Evolutionary conservation across 192 early-diverging fungal species (phyloP), one percentile per base, ranked within the genome.

Genomic region (Dispira simplex): DNA sequence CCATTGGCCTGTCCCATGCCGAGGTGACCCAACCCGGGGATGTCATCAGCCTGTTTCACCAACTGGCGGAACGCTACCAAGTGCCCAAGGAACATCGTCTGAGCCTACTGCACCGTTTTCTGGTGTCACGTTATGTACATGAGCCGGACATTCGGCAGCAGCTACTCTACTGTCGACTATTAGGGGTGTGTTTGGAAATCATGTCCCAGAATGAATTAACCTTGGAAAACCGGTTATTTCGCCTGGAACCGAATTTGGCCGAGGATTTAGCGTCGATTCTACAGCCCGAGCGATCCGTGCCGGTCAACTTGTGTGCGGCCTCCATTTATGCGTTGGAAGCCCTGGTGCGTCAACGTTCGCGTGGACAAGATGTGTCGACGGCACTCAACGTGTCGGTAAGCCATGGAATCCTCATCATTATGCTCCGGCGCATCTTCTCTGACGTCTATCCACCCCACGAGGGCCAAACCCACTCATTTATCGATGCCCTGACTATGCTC

Each of bases 371-470:
- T 51, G 88, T 94, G 1, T 76, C 94, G 46, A 81, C 87, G 14
- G 90, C 92, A 1, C 71, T 96, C 56, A 95, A 93, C 63, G 90
- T 91, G 1, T 89, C 91, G 2, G 92, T 91, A 4, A 95, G 92
- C 65, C 92, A 97, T 64, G 96, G 96, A 25, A 81, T 86, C 28
- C 74, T 97, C 14, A 85, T 97, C 74, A 87, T 83, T 63, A 77
- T 88, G 8, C 66, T 97, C 44, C 82, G 90, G 63, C 84, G 83
- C 64, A 78, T 90, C 26, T 81, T 91, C 32, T 60, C 76, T 6
- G 68, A 73, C 39, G 44, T 83, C 25, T 75, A 80, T 23, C 70
- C 72, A 27, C 54, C 65, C 45, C 70, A 72, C 1, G 67, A 62
- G 12, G 70, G 49, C 23, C 65, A 68, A 16, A 51, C 81, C 1